These are phyloP conservation scores for Xylaria sp. DNA, from an alignment of 2,329 filamentous ascomycete genomes.

Conservation along the genomic window DNA sequence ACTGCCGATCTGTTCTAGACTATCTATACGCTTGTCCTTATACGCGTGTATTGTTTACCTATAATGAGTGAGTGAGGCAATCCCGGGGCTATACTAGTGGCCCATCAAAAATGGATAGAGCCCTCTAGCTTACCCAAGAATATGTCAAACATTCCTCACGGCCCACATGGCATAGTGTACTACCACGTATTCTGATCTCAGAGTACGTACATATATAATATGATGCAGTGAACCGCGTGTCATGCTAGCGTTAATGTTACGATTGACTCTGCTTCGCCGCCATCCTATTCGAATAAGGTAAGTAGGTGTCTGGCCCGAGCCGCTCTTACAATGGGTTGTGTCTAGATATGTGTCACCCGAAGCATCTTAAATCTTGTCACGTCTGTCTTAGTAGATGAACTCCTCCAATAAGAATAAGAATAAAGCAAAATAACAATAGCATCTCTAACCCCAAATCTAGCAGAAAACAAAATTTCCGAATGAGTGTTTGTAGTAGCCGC, in stretches of 20 bases:
- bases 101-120: background rate
- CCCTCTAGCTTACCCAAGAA: background rate
- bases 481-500: background rate
- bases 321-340: background rate
- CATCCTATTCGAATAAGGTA: conserved; percentile 2
- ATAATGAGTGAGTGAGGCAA: background rate
- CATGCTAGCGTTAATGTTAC: background rate
- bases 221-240: background rate
- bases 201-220: background rate
- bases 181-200: background rate
- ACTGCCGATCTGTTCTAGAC: conserved; percentile 22
- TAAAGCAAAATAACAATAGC: background rate
- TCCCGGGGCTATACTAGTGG: background rate
- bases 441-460: background rate
- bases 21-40: conserved; percentile 4
- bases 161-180: background rate
- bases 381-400: background rate
- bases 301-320: background rate
- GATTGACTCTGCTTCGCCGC: background rate
- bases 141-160: conserved; percentile 2
- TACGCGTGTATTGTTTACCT: background rate
- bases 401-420: background rate
- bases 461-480: background rate
- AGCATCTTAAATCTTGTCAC: background rate
- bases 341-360: background rate